A percentile compares a stretch with the other conserved stretches of the same genome.
phyloP scores from a whole-genome alignment of 202 grass and related monocot species.

The Schoenoplectus tabernaemontani region DNA sequence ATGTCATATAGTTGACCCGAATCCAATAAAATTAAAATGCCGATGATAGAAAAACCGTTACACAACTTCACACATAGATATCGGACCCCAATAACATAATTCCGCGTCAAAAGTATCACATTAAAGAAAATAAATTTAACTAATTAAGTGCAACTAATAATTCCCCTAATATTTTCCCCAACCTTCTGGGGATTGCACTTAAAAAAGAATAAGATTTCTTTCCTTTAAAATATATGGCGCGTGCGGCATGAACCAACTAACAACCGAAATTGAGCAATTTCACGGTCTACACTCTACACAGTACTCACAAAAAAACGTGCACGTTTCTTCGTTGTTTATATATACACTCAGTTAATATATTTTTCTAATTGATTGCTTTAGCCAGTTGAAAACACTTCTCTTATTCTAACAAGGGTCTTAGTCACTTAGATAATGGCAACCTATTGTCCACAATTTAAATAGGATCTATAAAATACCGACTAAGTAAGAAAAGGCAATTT shows the following conservation, averaged over 20 bases:
- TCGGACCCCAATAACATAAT: neutral
- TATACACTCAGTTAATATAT: neutral
- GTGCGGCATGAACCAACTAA: neutral
- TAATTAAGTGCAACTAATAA: neutral
- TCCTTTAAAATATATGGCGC: neutral
- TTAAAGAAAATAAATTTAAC: neutral
- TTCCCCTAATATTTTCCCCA: neutral
- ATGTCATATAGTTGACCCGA: neutral
- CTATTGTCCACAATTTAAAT: neutral
- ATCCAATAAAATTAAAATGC: neutral
- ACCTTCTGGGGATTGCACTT: neutral
- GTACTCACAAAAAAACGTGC: constrained; percentile 13
- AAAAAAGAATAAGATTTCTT: neutral
- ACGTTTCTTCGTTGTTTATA: constrained; percentile 10
- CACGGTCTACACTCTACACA: neutral
- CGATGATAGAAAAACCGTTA: neutral
- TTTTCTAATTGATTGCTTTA: neutral
- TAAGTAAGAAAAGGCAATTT: neutral
- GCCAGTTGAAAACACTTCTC: neutral
- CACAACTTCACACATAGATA: neutral
- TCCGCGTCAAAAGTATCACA: neutral
- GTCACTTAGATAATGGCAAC: neutral
- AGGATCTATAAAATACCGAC: too few relatives aligned
- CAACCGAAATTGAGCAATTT: neutral
- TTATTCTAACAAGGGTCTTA: neutral